Evolutionary conservation across 1,284 basidiomycete species (phyloP).

Genomic region (Austroboletus niveus): DNA sequence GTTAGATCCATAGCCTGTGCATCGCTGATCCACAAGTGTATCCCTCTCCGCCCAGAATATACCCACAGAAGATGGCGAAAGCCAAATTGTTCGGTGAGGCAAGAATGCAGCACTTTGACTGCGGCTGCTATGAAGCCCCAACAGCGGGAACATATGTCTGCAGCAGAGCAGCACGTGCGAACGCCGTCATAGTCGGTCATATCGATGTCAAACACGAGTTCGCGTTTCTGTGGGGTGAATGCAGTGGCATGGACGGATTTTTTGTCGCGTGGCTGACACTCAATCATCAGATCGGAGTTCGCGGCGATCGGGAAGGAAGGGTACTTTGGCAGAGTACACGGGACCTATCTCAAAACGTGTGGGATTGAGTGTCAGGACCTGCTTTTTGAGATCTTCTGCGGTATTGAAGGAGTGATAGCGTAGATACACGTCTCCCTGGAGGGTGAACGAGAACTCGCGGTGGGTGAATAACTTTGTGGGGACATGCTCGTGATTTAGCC

Average conservation of each 20-base stretch:
- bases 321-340: slow-evolving; percentile 83
- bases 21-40: slow-evolving; percentile 98
- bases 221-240: slow-evolving; percentile 80
- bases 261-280: slow-evolving; percentile 79
- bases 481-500: slow-evolving; percentile 91
- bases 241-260: slow-evolving; percentile 79
- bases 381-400: slow-evolving; percentile 89
- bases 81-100: slow-evolving; percentile 86
- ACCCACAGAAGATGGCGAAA: slow-evolving; percentile 89
- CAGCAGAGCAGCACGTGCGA: slow-evolving; percentile 92
- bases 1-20: slow-evolving; percentile 83
- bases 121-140: slow-evolving; percentile 96
- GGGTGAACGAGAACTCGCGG: slow-evolving; percentile 96
- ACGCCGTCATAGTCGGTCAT: slow-evolving; percentile 99
- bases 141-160: slow-evolving; percentile 90
- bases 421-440: slow-evolving; percentile 89
- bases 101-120: slow-evolving; percentile 82
- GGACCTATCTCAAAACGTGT: slow-evolving; percentile 97
- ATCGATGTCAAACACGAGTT: slow-evolving; percentile 99
- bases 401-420: slow-evolving; percentile 91
- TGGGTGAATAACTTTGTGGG: slow-evolving; percentile 80
- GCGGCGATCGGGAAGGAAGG: slow-evolving; percentile 31
- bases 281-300: slow-evolving; percentile 5
- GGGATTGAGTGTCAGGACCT: slow-evolving; percentile 80
- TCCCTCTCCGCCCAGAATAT: slow-evolving; percentile 97